A percentile compares a stretch with the other conserved stretches of the same genome.
phyloP scores from a whole-genome alignment of 2,329 filamentous ascomycete species.

The Trichoderma brevicompactum region DNA sequence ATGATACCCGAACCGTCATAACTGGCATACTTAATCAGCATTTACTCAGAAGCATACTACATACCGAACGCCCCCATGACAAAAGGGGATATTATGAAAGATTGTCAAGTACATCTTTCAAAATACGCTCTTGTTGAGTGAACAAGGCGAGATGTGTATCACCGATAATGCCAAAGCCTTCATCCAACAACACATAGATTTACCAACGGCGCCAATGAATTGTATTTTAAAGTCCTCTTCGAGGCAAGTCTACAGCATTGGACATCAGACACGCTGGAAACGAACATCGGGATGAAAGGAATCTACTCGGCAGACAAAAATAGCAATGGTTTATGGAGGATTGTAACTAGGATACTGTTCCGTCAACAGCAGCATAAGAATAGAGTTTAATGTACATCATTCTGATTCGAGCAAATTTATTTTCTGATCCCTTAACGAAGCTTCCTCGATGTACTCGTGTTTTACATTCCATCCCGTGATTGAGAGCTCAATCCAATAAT shows the following conservation, averaged over 20 bases:
- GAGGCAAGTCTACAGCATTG: background rate
- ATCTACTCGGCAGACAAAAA: no score
- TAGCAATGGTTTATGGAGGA: no score
- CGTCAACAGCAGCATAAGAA: no score
- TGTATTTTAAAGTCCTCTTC: background rate
- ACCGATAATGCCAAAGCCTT: background rate
- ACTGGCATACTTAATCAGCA: background rate
- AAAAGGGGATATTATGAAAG: background rate
- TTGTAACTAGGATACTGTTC: no score
- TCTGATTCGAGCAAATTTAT: no score
- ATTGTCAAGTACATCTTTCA: background rate
- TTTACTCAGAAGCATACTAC: background rate
- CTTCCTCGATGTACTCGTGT: no score
- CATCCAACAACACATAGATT: background rate
- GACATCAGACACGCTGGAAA: background rate
- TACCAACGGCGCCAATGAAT: background rate
- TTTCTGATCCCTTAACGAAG: no score
- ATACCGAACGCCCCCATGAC: background rate
- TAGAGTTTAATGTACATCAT: no score
- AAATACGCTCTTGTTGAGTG: background rate
- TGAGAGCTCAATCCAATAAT: no score
- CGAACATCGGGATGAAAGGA: background rate
- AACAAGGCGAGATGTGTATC: background rate
- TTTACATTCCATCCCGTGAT: no score
- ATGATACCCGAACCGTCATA: constrained; percentile 5